Conservation (phyloP, 2,329 filamentous ascomycete species). For the Botrytis byssoidea region DNA sequence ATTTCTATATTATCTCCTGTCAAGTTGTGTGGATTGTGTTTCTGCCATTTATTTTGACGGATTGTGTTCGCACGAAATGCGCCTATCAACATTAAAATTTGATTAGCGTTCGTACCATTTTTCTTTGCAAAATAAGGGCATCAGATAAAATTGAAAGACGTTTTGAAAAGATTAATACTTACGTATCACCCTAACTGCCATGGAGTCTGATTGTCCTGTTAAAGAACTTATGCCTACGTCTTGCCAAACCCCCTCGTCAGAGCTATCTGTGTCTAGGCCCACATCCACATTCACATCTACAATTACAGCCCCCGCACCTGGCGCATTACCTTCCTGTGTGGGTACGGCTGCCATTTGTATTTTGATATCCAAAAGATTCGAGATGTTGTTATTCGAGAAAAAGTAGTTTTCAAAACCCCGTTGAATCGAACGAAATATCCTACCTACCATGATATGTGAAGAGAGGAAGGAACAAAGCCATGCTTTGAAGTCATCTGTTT, state of each 20-base stretch:
- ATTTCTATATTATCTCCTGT: slow-evolving; percentile 3
- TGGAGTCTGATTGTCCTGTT: not conserved
- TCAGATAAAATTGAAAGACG: not conserved
- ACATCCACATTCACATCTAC: not conserved
- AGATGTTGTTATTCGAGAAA: not conserved
- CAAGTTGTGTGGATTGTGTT: not conserved
- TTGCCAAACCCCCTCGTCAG: not conserved
- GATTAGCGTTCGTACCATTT: not conserved
- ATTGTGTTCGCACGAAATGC: not conserved
- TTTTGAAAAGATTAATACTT: not conserved
- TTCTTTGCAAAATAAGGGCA: not conserved
- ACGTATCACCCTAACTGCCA: slow-evolving; percentile 8
- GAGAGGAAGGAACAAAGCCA: not conserved
- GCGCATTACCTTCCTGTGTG: not conserved
- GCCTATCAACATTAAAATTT: not conserved
- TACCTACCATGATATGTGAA: not conserved
- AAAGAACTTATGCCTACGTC: not conserved
- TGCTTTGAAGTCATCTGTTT: slow-evolving; percentile 5
- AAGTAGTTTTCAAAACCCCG: no score
- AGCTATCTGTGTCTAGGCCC: not conserved
- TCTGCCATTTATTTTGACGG: slow-evolving; percentile 12
- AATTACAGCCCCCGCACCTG: no score
- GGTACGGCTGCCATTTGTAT: not conserved
- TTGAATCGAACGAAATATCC: not conserved
- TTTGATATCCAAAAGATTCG: not conserved